Evolutionary conservation across 768 basidiomycete genomes (phyloP), one percentile per base, ranked within the genome.

Genomic region (Clathrus columnatus): DNA sequence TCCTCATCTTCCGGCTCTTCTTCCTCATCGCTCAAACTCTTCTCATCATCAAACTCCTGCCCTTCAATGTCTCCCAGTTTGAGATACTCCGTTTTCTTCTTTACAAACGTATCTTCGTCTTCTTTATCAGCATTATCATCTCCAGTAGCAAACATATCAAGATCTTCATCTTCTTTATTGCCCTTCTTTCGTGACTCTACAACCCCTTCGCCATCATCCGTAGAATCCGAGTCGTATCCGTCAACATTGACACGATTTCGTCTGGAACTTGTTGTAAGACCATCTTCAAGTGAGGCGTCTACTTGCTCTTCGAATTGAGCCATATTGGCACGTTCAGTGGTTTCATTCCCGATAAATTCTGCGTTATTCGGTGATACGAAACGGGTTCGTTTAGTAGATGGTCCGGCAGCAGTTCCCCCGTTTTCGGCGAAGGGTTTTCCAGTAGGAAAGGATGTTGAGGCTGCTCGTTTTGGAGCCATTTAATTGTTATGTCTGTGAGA

Each of bases 21-120:
- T 0, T 67, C 72, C 75, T 76, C 1, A 72, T 72, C 76, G 16
- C 67, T 73, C 0, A 70, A 80, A 11, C 47, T 51, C 23, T 56
- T 58, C 14, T 36, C 57, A 42, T 58, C 60, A 23, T 73, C 79
- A 62, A 99, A 98, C 65, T 93, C 94, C 67, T 99, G 96, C 0
- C 96, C 96, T 68, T 97, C 94, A 63, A 98, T 95, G 66, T 99
- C 95, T 6, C 91, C 91, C 17, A 98, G 73, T 48, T 89, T 78
- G 68, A 99, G 72, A 67, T 78, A 96, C 64, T 83, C 81, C 69
- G 82, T 76, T 65, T 70, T 82, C 70, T 76, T 79, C 52, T 60
- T 56, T 57, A 53, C 59, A 29, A 61, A 61, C 44, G 62, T 52
- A n/a, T 69, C 73, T 10, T 75, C 72, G 18, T 72, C 64, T 43